Conservation (phyloP, 768 basidiomycete genomes). For the Podaxis pistillaris region DNA sequence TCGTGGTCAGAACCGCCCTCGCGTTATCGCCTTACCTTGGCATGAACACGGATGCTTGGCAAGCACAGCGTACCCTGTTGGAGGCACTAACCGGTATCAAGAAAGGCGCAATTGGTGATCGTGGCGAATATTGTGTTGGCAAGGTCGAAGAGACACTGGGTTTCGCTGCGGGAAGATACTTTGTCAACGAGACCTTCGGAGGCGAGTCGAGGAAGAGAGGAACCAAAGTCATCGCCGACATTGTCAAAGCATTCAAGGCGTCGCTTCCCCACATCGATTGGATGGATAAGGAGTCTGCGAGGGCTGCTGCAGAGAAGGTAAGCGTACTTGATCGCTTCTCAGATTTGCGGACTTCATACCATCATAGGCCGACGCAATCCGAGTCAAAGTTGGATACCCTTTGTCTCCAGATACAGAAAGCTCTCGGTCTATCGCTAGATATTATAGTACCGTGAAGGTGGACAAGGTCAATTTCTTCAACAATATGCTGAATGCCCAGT, state of each 20-base stretch:
- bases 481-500: constrained; percentile 71
- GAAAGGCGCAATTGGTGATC: constrained; percentile 80
- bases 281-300: constrained; percentile 87
- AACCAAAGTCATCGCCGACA: constrained; percentile 72
- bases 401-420: constrained; percentile 77
- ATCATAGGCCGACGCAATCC: constrained; percentile 70
- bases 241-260: constrained; percentile 79
- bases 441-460: constrained; percentile 72
- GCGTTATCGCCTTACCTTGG: constrained; percentile 71
- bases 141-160: constrained; percentile 74
- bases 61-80: constrained; percentile 64
- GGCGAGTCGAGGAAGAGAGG: constrained; percentile 79
- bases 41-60: constrained; percentile 73
- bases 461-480: constrained; percentile 75
- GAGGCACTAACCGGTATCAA: constrained; percentile 83
- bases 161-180: constrained; percentile 88
- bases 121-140: constrained; percentile 80
- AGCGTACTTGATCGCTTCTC: constrained; percentile 2
- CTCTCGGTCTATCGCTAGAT: constrained; percentile 64
- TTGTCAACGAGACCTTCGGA: constrained; percentile 81
- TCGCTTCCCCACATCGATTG: constrained; percentile 76
- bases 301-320: constrained; percentile 84
- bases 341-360: constrained; percentile 13
- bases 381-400: constrained; percentile 93
- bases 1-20: constrained; percentile 75